Evolutionary conservation across 2,329 filamentous ascomycete genomes (phyloP).

Genomic region (Fusarium decemcellulare): DNA sequence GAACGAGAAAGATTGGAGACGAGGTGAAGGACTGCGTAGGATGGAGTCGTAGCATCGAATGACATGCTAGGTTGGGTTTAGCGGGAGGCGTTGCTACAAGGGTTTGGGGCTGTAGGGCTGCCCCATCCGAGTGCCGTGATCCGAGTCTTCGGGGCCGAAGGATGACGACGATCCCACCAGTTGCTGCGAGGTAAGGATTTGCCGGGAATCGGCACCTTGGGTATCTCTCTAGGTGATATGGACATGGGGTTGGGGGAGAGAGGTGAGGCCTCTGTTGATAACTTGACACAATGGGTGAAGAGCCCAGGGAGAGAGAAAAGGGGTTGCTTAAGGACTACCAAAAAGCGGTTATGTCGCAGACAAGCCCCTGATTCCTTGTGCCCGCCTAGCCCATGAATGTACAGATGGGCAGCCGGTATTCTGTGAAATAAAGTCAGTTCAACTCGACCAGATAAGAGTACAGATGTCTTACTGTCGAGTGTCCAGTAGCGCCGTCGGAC

Average conservation of each 20-base stretch:
- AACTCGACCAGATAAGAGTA: not conserved
- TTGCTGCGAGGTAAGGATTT: conserved; percentile 1
- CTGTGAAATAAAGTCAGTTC: conserved; percentile 55
- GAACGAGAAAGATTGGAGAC: no score
- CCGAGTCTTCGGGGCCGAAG: conserved; percentile 15
- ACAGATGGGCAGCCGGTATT: conserved; percentile 81
- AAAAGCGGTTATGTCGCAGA: conserved; percentile 30
- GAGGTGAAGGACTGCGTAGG: not conserved
- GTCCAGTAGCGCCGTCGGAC: conserved; percentile 93
- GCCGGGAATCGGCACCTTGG: conserved; percentile 8
- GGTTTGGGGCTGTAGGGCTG: conserved; percentile 31
- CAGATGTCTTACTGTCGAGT: conserved; percentile 72
- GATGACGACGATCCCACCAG: not conserved
- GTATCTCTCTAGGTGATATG: no score
- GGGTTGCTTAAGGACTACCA: conserved; percentile 26
- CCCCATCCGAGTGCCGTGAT: conserved; percentile 11
- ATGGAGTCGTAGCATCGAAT: no score
- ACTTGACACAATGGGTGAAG: no score
- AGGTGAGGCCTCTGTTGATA: no score
- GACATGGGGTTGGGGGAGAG: no score
- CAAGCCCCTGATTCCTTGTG: conserved; percentile 11
- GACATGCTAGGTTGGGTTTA: conserved; percentile 22
- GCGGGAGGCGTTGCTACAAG: conserved; percentile 9
- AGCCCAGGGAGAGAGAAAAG: conserved; percentile 28
- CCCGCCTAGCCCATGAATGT: conserved; percentile 75